phyloP scores from a whole-genome alignment of 768 basidiomycete species.

The Podaxis sp. region DNA sequence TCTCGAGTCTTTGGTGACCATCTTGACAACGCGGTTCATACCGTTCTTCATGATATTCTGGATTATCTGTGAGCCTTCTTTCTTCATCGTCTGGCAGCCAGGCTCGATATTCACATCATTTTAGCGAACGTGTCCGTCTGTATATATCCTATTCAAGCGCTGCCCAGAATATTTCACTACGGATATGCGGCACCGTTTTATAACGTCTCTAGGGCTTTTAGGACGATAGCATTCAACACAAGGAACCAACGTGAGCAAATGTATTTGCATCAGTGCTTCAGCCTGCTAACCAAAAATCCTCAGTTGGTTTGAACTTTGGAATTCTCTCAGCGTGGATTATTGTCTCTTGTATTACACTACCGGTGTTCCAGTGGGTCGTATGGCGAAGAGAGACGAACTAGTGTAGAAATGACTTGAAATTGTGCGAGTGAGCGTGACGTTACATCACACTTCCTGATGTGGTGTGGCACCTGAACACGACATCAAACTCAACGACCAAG shows the following conservation, averaged over 20 bases:
- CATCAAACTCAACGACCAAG: slow-evolving; percentile 5
- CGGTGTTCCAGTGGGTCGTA: slow-evolving; percentile 37
- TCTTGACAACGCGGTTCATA: slow-evolving; percentile 53
- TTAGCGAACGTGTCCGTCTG: slow-evolving; percentile 60
- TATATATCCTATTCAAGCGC: slow-evolving; percentile 51
- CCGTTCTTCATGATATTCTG: slow-evolving; percentile 64
- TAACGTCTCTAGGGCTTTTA: slow-evolving; percentile 56
- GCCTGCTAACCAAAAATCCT: not conserved
- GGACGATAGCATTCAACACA: slow-evolving; percentile 63
- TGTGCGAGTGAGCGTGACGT: not conserved
- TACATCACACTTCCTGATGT: not conserved
- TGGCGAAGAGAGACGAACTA: not conserved
- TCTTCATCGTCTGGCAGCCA: not conserved
- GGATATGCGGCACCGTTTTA: slow-evolving; percentile 73
- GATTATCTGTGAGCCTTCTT: slow-evolving; percentile 51
- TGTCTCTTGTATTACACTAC: slow-evolving; percentile 45
- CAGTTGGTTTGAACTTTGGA: slow-evolving; percentile 57
- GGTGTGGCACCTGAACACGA: not conserved
- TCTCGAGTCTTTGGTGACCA: slow-evolving; percentile 54
- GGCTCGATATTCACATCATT: not conserved
- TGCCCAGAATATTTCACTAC: slow-evolving; percentile 58
- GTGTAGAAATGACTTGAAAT: too few species aligned
- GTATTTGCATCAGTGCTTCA: too few species aligned
- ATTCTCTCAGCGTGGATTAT: slow-evolving; percentile 49
- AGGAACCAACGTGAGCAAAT: slow-evolving; percentile 48